These are phyloP conservation scores for Rhizopogon vinicolor DNA, from an alignment of 768 basidiomycete genomes.

Conservation along the genomic window DNA sequence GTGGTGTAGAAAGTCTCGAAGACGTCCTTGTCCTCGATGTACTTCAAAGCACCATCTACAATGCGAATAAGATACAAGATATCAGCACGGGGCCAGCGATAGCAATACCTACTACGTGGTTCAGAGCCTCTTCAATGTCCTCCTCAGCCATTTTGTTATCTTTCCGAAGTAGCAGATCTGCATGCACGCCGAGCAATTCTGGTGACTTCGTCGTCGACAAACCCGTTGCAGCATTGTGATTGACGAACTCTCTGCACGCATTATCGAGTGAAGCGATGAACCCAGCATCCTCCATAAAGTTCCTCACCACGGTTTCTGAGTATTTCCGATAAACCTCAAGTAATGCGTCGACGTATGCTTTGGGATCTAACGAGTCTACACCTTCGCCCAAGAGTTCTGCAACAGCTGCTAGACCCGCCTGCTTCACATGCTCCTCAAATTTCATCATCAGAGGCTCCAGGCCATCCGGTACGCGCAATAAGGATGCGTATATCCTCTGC, in stretches of 20 bases:
- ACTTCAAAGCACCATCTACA: slow-evolving; percentile 94
- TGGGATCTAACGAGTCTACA: slow-evolving; percentile 32
- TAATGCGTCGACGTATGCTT: slow-evolving; percentile 90
- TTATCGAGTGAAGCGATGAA: slow-evolving; percentile 93
- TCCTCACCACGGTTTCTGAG: slow-evolving; percentile 79
- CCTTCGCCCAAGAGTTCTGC: slow-evolving; percentile 58
- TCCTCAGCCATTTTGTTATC: slow-evolving; percentile 94
- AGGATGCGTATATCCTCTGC: slow-evolving; percentile 90
- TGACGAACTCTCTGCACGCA: slow-evolving; percentile 94
- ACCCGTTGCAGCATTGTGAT: slow-evolving; percentile 87
- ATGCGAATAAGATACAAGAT: not conserved
- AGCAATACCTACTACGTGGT: slow-evolving; percentile 68
- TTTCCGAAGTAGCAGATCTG: slow-evolving; percentile 86
- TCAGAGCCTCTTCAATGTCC: slow-evolving; percentile 84
- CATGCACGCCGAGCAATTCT: slow-evolving; percentile 87
- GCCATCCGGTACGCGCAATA: slow-evolving; percentile 88
- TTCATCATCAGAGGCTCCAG: slow-evolving; percentile 86
- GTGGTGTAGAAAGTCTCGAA: slow-evolving; percentile 99
- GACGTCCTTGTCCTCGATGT: slow-evolving; percentile 97
- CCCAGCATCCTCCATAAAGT: slow-evolving; percentile 89
- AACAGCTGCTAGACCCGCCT: slow-evolving; percentile 78
- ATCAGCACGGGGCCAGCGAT: slow-evolving; percentile 2
- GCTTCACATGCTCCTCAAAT: slow-evolving; percentile 96
- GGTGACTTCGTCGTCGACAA: slow-evolving; percentile 82
- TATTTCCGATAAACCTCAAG: slow-evolving; percentile 92